Evolutionary conservation across 768 basidiomycete genomes (phyloP).

Genomic region (Trichaptum fuscoviolaceum): DNA sequence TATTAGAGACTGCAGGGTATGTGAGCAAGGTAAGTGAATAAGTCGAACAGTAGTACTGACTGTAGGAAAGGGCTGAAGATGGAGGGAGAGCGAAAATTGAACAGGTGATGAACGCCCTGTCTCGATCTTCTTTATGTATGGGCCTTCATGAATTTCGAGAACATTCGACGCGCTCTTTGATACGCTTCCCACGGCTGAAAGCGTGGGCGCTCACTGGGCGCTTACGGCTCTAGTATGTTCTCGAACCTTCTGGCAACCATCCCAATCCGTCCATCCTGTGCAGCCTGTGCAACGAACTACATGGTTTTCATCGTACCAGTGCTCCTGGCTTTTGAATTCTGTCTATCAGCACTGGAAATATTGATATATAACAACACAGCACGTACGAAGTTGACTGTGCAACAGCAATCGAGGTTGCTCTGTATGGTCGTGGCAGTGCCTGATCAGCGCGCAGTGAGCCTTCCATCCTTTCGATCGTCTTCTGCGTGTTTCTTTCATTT

Average conservation of each 20-base stretch:
- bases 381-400: not conserved
- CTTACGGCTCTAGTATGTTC: not conserved
- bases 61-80: not conserved
- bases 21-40: not conserved
- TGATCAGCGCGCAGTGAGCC: too few relatives aligned
- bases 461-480: not conserved
- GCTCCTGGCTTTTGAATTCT: not conserved
- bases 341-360: not conserved
- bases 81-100: constrained; percentile 2
- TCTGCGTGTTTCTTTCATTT: not conserved
- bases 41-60: not conserved
- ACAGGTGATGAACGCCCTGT: not conserved
- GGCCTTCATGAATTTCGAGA: not conserved
- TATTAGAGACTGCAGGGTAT: constrained; percentile 12
- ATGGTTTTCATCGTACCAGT: too few relatives aligned
- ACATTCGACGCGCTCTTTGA: constrained; percentile 2
- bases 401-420: not conserved
- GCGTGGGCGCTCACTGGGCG: not conserved
- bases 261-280: not conserved
- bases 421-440: not conserved
- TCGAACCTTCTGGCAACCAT: not conserved
- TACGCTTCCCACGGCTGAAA: not conserved
- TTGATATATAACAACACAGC: not conserved
- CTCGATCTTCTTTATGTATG: not conserved
- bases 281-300: not conserved